Base-by-base conservation (phyloP, 1,284 basidiomycete species). In the Wallemia mellicola region DNA sequence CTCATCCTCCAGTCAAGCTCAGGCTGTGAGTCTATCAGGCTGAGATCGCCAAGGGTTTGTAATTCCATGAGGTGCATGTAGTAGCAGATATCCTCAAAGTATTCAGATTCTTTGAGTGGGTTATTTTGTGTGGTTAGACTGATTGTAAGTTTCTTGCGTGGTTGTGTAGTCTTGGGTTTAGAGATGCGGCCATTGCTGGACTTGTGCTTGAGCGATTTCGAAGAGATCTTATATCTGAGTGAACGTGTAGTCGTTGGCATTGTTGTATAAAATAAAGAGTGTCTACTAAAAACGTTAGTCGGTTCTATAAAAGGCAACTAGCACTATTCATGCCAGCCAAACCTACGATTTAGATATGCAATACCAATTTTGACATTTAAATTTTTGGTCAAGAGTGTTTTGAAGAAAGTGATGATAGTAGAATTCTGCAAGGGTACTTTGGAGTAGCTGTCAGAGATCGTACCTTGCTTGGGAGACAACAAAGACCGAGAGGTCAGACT, bases 1-100 rank as follows among this genome's bases (percentile, higher is more conserved):
- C 94, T 86, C 94, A 98, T 98, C 72, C 38, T 11, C 72, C 72
- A 73, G 57, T 65, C 58, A 28, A 67, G 62, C 60, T 70, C 38
- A 17, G 38, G 38, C 38, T 48, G 38, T 11, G 38, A 48, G 19
- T 48, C 38, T 11, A 48, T 48, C 5, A 48, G 38, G 38, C 14
- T 3, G 38, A 48, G 38, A n/a, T 48, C 38, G 19, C 38, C 38
- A n/a, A 48, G 38, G 38, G 38, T 48, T 22, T 48, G 9, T 3
- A 48, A 5, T n/a, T 48, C 38, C 38, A 48, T 48, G 38, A 48
- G 38, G 19, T 48, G 38, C 38, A 48, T 48, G 38, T 48, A 48
- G 19, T 48, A 48, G 38, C 38, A 48, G 38, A 48, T 48, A 22
- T 48, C 38, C 38, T 48, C 38, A 48, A 48, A 48, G 38, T 48